Evolutionary conservation across 371 early-diverging fungal genomes (phyloP).

Genomic region (Zychaea mexicana): DNA sequence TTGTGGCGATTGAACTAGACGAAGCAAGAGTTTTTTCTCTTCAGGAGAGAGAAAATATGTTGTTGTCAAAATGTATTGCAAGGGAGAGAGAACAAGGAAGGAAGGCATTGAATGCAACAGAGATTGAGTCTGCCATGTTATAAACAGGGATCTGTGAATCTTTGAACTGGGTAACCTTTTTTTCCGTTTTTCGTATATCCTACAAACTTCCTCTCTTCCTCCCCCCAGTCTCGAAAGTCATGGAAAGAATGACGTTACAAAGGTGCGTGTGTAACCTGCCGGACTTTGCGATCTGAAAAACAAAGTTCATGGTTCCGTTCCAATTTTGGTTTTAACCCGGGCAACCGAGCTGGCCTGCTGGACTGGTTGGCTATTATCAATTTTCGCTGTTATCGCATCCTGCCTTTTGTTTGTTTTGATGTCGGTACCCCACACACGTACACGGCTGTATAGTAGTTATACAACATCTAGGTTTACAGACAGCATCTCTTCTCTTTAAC

Average conservation of each 20-base stretch:
- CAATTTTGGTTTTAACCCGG: conserved; percentile 3
- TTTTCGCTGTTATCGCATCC: too few species aligned
- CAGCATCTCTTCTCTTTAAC: too few species aligned
- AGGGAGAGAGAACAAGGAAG: too few species aligned
- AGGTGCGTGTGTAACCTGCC: not conserved
- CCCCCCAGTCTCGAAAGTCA: not conserved
- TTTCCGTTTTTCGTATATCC: not conserved
- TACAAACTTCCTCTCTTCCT: not conserved
- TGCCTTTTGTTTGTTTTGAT: not conserved
- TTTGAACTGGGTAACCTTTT: not conserved
- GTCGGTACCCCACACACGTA: too few species aligned
- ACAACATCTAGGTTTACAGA: not conserved
- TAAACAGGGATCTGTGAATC: too few species aligned
- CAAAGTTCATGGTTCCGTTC: conserved; percentile 6
- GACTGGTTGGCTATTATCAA: too few species aligned
- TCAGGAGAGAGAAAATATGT: not conserved
- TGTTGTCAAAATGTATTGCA: conserved; percentile 1
- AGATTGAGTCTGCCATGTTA: too few species aligned
- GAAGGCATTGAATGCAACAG: too few species aligned
- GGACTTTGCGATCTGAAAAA: conserved; percentile 4
- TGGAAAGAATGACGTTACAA: not conserved
- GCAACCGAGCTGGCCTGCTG: not conserved
- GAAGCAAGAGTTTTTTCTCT: not conserved
- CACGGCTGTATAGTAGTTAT: too few species aligned
- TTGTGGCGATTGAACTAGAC: too few species aligned